Evolutionary conservation across 257 asterid genomes (phyloP).

Genomic region (Lavandula angustifolia): DNA sequence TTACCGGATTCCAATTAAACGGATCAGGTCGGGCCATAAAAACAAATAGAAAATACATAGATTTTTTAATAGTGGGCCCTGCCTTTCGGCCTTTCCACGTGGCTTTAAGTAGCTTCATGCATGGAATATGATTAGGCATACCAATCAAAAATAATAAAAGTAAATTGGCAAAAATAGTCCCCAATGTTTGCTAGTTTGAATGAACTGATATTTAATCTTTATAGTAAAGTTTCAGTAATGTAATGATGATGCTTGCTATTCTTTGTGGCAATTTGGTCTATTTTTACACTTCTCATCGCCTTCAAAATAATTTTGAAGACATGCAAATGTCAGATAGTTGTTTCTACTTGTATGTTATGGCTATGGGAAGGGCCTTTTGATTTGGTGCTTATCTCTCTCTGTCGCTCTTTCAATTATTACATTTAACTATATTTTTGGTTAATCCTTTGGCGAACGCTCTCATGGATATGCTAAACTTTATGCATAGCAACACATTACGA

Average conservation of each 20-base stretch:
- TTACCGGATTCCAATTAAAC: too few species aligned
- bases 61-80: too few species aligned
- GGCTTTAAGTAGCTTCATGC: too few species aligned
- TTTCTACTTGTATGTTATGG: not conserved
- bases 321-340: not conserved
- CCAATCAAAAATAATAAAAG: too few species aligned
- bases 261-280: constrained; percentile 10
- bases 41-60: too few species aligned
- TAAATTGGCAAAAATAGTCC: too few species aligned
- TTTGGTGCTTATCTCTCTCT: not conserved
- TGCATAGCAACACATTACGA: constrained; percentile 69
- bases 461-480: constrained; percentile 79
- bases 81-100: too few species aligned
- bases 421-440: constrained; percentile 20
- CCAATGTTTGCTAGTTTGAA: too few species aligned
- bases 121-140: too few species aligned
- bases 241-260: not conserved
- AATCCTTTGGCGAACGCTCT: constrained; percentile 49
- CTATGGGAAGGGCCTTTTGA: not conserved
- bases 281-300: not conserved
- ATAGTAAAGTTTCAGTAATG: too few species aligned
- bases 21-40: too few species aligned
- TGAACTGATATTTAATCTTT: too few species aligned
- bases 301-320: not conserved
- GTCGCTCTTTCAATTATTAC: constrained; percentile 12